Conservation (phyloP, 306 rosid genomes). For the Morella rubra region DNA sequence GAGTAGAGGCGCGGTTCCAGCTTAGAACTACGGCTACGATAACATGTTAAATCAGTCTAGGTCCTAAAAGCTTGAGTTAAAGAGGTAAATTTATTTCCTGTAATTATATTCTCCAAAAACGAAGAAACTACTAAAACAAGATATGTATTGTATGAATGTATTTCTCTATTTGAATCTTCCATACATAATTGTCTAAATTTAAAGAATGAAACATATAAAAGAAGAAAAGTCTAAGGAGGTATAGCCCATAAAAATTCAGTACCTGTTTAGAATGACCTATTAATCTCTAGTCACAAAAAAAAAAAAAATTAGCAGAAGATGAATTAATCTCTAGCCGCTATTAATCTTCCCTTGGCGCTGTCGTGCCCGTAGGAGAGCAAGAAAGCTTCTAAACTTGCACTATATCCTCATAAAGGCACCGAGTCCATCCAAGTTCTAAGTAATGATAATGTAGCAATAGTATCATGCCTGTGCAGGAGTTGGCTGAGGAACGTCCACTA, state of each 20-base stretch:
- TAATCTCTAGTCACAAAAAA: not conserved
- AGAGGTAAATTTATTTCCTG: too few relatives aligned
- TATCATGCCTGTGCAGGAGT: constrained; percentile 50
- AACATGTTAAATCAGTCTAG: too few relatives aligned
- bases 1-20: too few relatives aligned
- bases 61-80: too few relatives aligned
- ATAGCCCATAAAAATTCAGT: too few relatives aligned
- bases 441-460: constrained; percentile 13
- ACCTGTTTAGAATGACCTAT: constrained; percentile 10
- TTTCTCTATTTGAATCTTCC: not conserved
- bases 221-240: not conserved
- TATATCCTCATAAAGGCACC: constrained; percentile 16
- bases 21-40: too few relatives aligned
- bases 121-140: not conserved
- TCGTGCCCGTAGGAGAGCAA: constrained; percentile 9
- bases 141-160: not conserved
- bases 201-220: not conserved
- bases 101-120: not conserved
- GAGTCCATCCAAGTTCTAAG: constrained; percentile 11
- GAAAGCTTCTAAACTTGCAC: not conserved
- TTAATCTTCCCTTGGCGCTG: constrained; percentile 23
- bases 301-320: too few relatives aligned
- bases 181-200: not conserved
- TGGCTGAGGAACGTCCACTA: constrained; percentile 55
- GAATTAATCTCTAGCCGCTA: constrained; percentile 9